phyloP scores from a whole-genome alignment of 495 filamentous ascomycete genomes.

The Bryoglossum gracile region DNA sequence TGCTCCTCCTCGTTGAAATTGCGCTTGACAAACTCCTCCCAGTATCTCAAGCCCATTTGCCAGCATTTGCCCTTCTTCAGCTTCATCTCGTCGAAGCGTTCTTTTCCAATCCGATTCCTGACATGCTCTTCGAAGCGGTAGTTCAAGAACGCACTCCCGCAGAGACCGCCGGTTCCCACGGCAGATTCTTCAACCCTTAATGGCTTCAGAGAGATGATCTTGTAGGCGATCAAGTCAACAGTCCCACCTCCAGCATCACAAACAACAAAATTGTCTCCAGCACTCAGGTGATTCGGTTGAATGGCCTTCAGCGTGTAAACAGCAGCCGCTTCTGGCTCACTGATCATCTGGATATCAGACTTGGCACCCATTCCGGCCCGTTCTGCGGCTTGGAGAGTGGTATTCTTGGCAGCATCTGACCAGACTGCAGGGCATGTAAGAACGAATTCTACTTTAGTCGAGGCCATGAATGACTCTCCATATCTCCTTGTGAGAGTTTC shows the following conservation, averaged over 20 bases:
- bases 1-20: constrained; percentile 72
- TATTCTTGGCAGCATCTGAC: constrained; percentile 66
- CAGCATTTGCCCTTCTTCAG: constrained; percentile 52
- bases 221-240: constrained; percentile 63
- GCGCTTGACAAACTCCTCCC: constrained; percentile 61
- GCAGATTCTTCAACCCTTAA: constrained; percentile 57
- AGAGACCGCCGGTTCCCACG: constrained; percentile 57
- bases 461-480: constrained; percentile 53
- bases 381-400: constrained; percentile 57
- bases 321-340: constrained; percentile 70
- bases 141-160: constrained; percentile 65
- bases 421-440: constrained; percentile 78
- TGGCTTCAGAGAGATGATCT: constrained; percentile 51
- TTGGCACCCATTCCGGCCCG: constrained; percentile 57
- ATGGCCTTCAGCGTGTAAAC: constrained; percentile 63
- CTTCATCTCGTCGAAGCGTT: constrained; percentile 54
- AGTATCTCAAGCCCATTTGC: constrained; percentile 67
- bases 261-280: constrained; percentile 66
- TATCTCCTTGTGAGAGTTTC: constrained; percentile 60
- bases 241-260: constrained; percentile 77
- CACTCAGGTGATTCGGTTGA: constrained; percentile 52
- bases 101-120: constrained; percentile 46
- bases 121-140: constrained; percentile 62
- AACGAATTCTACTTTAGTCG: constrained; percentile 58
- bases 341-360: constrained; percentile 58